Base-by-base conservation (phyloP, 192 early-diverging fungal species). In the Umbelopsis sp. region DNA sequence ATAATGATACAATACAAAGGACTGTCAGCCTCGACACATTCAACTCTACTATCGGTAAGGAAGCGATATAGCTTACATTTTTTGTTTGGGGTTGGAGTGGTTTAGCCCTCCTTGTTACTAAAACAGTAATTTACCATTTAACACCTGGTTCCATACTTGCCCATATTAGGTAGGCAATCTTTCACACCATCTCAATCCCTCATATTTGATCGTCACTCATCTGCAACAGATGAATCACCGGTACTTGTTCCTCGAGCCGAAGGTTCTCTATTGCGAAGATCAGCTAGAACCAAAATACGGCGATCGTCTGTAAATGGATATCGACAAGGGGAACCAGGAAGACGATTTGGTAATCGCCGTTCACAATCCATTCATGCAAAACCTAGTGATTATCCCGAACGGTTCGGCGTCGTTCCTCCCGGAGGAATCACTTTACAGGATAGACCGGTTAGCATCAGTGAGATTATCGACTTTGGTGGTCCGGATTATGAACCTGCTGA, bases 401-500 rank as follows among this genome's bases (percentile, higher is more conserved):
- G 66, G 20, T 47, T 47, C n/a, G 45, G 45, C 20, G 17, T 47
- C 12, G 29, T 49, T 2, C 45, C 67, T 17, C 45, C 67, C 5
- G 51, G 66, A 26, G 75, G 70, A 29, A 62, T 76, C 0, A 38
- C 43, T 16, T 51, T 78, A 14, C 70, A 73, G 49, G 77, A 78
- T 29, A 72, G 73, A 24, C 77, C 77, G 14, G 77, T 78, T 4
- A 74, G 73, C 53, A 74, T 78, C 25, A 71, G 77, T 56, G 77
- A 78, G 47, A 71, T 69, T 50, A 71, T 78, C 45, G 77, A 78
- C 70, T 70, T 78, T 20, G 77, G 77, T 2, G 71, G 51, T 34
- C 65, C 72, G 7, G 67, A 45, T 6, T 44, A 44, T 69, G 68
- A 65, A n/a, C 67, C 72, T 45, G 49, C 44, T 38, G 62, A 73